These are phyloP conservation scores for Tilletia caries DNA, from an alignment of 1,284 basidiomycete species.

Conservation along the genomic window DNA sequence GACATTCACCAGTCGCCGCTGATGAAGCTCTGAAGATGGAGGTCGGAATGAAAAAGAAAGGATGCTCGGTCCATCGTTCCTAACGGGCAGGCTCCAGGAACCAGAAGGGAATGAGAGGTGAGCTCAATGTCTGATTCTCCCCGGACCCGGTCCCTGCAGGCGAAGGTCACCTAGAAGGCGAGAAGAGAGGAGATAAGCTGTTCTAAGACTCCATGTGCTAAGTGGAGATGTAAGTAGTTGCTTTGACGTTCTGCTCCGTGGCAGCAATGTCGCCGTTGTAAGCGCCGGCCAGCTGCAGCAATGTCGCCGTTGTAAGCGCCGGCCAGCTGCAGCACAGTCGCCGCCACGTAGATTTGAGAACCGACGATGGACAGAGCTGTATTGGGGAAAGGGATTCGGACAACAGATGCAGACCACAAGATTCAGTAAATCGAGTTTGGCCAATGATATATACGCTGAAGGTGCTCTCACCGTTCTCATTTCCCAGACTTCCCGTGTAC, in stretches of 20 bases:
- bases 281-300: background rate
- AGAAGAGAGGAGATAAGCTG: too few relatives aligned
- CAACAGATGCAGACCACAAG: background rate
- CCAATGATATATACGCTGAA: too few relatives aligned
- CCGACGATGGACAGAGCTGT: slow-evolving; percentile 2
- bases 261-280: background rate
- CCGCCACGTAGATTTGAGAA: background rate
- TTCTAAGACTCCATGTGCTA: too few relatives aligned
- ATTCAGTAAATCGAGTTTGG: background rate
- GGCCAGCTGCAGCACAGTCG: background rate
- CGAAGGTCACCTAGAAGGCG: too few relatives aligned
- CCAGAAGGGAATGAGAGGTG: too few relatives aligned
- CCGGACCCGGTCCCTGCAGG: too few relatives aligned
- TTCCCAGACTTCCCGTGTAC: background rate
- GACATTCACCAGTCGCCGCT: too few relatives aligned
- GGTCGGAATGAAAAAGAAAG: too few relatives aligned
- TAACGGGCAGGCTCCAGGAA: too few relatives aligned
- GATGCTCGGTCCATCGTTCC: too few relatives aligned
- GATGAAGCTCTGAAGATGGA: too few relatives aligned
- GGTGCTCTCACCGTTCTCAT: background rate
- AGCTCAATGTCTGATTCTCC: too few relatives aligned
- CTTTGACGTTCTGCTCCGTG: background rate
- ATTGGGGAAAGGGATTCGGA: background rate
- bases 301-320: slow-evolving; percentile 5
- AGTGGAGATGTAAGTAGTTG: background rate